Base-by-base conservation (phyloP, 176 grass and related monocot species). In the Tuctoria greenei region DNA sequence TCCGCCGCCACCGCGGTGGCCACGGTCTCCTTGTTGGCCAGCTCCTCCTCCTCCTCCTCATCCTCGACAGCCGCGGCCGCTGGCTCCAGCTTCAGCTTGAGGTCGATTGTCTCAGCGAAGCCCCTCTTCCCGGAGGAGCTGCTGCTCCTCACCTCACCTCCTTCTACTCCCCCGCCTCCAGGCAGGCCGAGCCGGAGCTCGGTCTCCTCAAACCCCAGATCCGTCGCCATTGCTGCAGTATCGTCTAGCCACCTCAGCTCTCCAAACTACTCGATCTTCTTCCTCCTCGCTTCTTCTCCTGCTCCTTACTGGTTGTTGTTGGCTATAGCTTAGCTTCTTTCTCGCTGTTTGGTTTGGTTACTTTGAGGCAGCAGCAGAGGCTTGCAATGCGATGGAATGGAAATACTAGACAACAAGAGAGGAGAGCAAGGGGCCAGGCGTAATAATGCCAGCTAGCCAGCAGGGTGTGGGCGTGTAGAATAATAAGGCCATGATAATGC, bases 131-230 rank as follows among this genome's bases (percentile, higher is more conserved):
- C 79, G 13, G 86, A 82, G 20, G 85, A 78, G 79, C 45, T 83
- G 78, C 89, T 86, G 79, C 45, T 83, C 81, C 89, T 86, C 34
- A 47, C 67, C 50, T 63, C 72, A 0, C 74, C 79, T 2, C 67
- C 86, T 0, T 34, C 77, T 1, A 37, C 70, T 0, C 72, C 72
- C 0, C 78, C 73, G 68, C 75, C 86, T 55, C 93, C 87, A 20
- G 91, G 95, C 36, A 93, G 74, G 52, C 95, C 95, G 71, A 97
- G 95, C n/a, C 95, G 90, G 66, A 97, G 91, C 88, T 97, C 95
- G 26, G 95, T 97, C 84, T 61, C 91, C 57, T 92, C 84, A 71
- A 97, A 84, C 58, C 78, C 81, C 75, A 91, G 83, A 58, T 79
- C 84, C 61, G 79, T 67, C 42, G 79, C 78, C 93, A 86, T 87